Base-by-base conservation (phyloP, 176 grass and related monocot species). In the Oryza brachyantha region DNA sequence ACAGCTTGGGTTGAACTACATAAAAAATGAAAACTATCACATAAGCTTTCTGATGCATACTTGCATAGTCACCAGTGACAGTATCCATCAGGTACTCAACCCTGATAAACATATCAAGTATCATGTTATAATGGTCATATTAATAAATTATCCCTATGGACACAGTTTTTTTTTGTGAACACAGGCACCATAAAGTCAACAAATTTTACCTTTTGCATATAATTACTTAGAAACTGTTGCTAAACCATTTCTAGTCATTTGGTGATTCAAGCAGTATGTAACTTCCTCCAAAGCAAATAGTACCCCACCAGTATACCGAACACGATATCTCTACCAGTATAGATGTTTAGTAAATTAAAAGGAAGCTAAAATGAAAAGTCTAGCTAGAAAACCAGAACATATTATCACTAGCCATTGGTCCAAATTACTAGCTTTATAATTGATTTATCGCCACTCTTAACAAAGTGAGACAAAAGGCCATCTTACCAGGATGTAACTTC, bases 401-500 rank as follows among this genome's bases (percentile, higher is more conserved):
- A 3, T 35, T 59, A 73, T 17, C 36, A 28, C 80, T 21, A n/a
- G n/a, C 17, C 29, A 28, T 85, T 25, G 35, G 27, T 71, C 28
- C 45, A 58, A 29, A 60, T 72, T 14, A n/a, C 5, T 77, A 73
- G 24, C 60, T 37, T 42, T 28, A 27, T 68, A 62, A 54, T 41
- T 41, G 60, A 41, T 61, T 36, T 48, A 31, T 79, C 46, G 73
- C 34, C 39, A 46, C 32, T 84, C 36, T 66, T 42, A 21, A 8
- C 10, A 76, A 64, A 76, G 8, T 39, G 64, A 39, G 46, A 70
- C 21, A 60, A 66, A 36, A 71, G 19, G 61, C 61, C 16, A 59
- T 73, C 69, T 80, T 81, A 98, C 96, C 96, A 98, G 67, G 96
- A 98, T 32, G 96, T 98, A 87, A 98, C 90, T 89, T 98, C 96